Conservation (phyloP, 2,329 filamentous ascomycete species). For the Paecilomyces sp. region DNA sequence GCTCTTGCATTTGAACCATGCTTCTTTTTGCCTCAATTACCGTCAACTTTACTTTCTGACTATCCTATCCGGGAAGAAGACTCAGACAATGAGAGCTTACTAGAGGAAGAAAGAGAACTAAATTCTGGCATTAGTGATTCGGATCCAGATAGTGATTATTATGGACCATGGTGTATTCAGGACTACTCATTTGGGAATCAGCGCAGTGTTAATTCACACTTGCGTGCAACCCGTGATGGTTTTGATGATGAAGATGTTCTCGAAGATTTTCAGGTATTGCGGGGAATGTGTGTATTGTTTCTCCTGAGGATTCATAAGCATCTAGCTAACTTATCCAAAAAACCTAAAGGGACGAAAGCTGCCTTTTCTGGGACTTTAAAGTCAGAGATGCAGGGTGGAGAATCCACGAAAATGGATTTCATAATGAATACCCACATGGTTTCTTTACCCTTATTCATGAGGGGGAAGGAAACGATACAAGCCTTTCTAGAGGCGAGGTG, state of each 20-base stretch:
- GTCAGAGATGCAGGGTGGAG: neutral
- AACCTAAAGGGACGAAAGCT: neutral
- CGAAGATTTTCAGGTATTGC: no score
- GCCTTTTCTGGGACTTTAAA: neutral
- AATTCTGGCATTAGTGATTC: neutral
- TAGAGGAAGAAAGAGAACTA: neutral
- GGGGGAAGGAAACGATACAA: neutral
- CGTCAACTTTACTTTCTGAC: neutral
- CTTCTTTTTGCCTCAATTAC: neutral
- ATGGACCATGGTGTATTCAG: neutral
- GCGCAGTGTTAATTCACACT: neutral
- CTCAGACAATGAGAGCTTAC: neutral
- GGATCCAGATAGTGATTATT: neutral
- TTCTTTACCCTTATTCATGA: neutral
- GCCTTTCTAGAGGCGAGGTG: neutral
- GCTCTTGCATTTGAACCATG: neutral
- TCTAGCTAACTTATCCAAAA: no score
- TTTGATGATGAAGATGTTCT: neutral
- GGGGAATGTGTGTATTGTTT: no score
- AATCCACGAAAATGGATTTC: neutral
- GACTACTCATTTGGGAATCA: no score
- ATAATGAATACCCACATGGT: neutral
- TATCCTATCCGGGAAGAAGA: neutral
- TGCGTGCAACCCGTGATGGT: neutral
- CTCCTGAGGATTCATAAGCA: no score